A percentile compares a stretch with the other conserved stretches of the same genome.
phyloP scores from a whole-genome alignment of 2,329 filamentous ascomycete species.

The Blumeria hordei region DNA sequence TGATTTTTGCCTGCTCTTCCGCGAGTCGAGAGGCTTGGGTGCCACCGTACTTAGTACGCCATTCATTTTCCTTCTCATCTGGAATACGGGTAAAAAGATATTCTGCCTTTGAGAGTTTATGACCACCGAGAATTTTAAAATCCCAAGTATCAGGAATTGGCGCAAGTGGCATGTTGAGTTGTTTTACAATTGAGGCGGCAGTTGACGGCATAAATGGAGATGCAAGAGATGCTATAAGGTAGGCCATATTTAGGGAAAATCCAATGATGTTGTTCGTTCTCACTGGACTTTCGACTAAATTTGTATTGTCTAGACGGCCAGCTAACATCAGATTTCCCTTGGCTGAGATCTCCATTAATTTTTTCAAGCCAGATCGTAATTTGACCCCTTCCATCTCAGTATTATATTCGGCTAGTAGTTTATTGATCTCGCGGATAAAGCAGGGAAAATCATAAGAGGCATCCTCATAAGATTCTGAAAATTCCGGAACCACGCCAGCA shows the following conservation, averaged over 20 bases:
- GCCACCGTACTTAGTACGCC: slow-evolving; percentile 52
- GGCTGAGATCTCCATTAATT: slow-evolving; percentile 41
- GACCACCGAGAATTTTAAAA: slow-evolving; percentile 36
- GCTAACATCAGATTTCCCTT: slow-evolving; percentile 33
- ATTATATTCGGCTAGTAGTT: slow-evolving; percentile 40
- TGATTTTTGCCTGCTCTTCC: slow-evolving; percentile 35
- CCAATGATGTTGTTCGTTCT: slow-evolving; percentile 29
- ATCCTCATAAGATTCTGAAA: slow-evolving; percentile 27
- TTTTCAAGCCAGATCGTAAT: slow-evolving; percentile 39
- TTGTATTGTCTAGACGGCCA: slow-evolving; percentile 21
- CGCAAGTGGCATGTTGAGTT: slow-evolving; percentile 36
- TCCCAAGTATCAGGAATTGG: slow-evolving; percentile 44
- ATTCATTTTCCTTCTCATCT: slow-evolving; percentile 57
- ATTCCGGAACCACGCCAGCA: slow-evolving; percentile 42
- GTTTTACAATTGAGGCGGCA: slow-evolving; percentile 47
- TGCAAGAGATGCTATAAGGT: slow-evolving; percentile 56
- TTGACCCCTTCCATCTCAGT: slow-evolving; percentile 45
- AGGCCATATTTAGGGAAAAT: slow-evolving; percentile 60
- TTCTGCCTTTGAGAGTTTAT: slow-evolving; percentile 58
- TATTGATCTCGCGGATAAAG: slow-evolving; percentile 32
- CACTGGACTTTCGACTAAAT: slow-evolving; percentile 16
- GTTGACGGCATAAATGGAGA: slow-evolving; percentile 74
- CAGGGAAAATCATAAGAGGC: slow-evolving; percentile 24
- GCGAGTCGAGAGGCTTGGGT: slow-evolving; percentile 41
- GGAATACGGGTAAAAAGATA: slow-evolving; percentile 70